Conservation (phyloP, 2,329 filamentous ascomycete species). For the Pestalotiopsis sp. region DNA sequence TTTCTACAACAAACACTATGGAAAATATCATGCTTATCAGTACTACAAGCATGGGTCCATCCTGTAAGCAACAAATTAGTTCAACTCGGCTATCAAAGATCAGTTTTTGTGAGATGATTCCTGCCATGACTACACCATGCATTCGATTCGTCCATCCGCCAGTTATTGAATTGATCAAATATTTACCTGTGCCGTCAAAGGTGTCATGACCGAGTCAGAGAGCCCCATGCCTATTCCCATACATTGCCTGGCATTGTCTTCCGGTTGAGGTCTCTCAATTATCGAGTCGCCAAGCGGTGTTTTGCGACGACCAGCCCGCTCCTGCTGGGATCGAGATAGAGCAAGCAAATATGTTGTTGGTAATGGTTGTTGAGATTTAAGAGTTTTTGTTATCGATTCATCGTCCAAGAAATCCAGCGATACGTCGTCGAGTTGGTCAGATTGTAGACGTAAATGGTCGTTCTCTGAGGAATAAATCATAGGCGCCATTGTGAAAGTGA, state of each 20-base stretch:
- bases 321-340: not conserved
- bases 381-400: not conserved
- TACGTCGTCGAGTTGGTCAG: not conserved
- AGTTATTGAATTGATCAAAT: not conserved
- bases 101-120: not conserved
- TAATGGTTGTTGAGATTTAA: not conserved
- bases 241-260: not conserved
- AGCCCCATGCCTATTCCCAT: not conserved
- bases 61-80: not conserved
- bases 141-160: too few relatives aligned
- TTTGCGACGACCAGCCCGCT: not conserved
- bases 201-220: not conserved
- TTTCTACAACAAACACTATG: not conserved
- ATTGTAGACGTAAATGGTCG: not conserved
- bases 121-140: not conserved
- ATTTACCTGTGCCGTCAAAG: not conserved
- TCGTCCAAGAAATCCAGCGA: not conserved
- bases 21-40: not conserved
- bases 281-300: not conserved
- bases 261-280: not conserved
- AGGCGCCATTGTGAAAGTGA: not conserved
- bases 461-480: not conserved
- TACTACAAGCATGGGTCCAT: not conserved
- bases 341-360: not conserved
- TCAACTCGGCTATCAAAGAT: not conserved